Conservation (phyloP, 768 basidiomycete species). For the Boletus patriciae region DNA sequence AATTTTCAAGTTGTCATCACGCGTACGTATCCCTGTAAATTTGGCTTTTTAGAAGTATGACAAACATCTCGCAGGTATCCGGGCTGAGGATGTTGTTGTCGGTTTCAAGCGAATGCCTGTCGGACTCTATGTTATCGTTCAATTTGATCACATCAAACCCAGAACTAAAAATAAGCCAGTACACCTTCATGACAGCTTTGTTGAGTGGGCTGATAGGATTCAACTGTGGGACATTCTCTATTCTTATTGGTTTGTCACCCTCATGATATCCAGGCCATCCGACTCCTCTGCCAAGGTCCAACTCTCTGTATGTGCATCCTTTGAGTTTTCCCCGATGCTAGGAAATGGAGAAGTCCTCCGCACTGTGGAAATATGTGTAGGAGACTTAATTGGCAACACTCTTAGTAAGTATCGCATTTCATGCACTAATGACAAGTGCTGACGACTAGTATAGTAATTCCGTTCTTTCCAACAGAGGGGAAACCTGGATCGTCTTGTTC, state of each 20-base stretch:
- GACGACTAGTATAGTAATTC: neutral
- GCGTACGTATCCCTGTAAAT: neutral
- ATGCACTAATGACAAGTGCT: neutral
- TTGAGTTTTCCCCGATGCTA: slow-evolving; percentile 1
- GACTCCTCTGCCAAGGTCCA: neutral
- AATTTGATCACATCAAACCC: neutral
- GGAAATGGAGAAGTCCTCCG: slow-evolving; percentile 1
- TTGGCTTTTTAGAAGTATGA: neutral
- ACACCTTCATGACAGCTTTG: neutral
- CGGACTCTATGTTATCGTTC: slow-evolving; percentile 8
- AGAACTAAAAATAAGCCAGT: neutral
- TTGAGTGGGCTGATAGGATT: neutral
- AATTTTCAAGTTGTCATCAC: neutral
- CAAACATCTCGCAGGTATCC: slow-evolving; percentile 3
- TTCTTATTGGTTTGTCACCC: too few species aligned
- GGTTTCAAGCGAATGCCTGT: slow-evolving; percentile 6
- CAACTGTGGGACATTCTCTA: neutral
- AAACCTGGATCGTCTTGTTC: neutral
- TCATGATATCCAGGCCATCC: neutral
- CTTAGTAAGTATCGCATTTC: neutral
- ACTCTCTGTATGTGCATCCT: neutral
- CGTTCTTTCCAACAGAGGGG: neutral
- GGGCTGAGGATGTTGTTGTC: neutral
- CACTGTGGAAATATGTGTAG: neutral
- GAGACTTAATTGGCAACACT: neutral